These are phyloP conservation scores for Zygnema circumcarinatum DNA, from an alignment of 139 green algal species.

Conservation along the genomic window DNA sequence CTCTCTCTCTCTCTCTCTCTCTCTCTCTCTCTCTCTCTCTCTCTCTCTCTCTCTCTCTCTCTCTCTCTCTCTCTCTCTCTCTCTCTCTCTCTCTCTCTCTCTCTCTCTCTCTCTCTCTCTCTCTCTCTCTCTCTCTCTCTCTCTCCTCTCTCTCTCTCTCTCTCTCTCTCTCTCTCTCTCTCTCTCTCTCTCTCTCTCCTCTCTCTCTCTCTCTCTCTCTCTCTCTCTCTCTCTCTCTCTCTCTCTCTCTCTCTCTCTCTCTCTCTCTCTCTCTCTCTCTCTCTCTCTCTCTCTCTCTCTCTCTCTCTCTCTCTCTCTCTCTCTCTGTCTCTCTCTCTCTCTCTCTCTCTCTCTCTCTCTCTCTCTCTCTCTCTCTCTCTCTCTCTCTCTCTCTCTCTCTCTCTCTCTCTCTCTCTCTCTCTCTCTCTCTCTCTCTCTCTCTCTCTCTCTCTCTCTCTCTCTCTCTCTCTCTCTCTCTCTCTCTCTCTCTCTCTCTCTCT, in stretches of 20 bases:
- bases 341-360: too few relatives aligned
- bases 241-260: neutral
- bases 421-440: neutral
- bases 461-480: neutral
- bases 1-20: neutral
- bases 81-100: neutral
- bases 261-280: neutral
- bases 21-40: neutral
- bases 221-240: neutral
- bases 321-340: too few relatives aligned
- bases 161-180: too few relatives aligned
- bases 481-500: neutral
- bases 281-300: neutral
- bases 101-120: neutral
- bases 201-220: neutral
- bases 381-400: neutral
- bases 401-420: neutral
- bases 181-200: too few relatives aligned
- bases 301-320: neutral
- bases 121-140: neutral
- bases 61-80: neutral
- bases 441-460: neutral
- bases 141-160: too few relatives aligned
- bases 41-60: neutral
- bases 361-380: neutral